Evolutionary conservation across 2,329 filamentous ascomycete genomes (phyloP).

Genomic region (Colletotrichum aenigma): DNA sequence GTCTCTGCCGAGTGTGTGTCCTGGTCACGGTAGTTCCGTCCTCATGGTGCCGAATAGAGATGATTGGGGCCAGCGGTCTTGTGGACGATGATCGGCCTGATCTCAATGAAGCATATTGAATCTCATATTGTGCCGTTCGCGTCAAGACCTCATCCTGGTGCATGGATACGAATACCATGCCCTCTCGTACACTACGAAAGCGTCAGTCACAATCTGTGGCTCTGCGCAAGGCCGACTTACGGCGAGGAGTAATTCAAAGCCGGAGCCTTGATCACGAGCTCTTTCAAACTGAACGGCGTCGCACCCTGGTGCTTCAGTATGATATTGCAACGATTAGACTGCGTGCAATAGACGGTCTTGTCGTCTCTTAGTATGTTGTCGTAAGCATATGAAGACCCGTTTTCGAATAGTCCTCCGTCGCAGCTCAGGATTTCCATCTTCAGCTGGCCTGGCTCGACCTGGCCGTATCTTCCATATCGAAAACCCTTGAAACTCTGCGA

Average conservation of each 20-base stretch:
- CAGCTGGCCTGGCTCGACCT: slow-evolving; percentile 81
- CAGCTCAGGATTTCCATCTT: slow-evolving; percentile 90
- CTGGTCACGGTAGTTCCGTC: slow-evolving; percentile 53
- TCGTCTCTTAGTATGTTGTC: slow-evolving; percentile 88
- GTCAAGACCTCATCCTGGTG: slow-evolving; percentile 75
- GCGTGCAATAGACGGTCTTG: slow-evolving; percentile 86
- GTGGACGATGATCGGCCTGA: slow-evolving; percentile 22
- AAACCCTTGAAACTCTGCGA: slow-evolving; percentile 60
- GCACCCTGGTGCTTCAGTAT: slow-evolving; percentile 81
- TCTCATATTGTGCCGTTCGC: slow-evolving; percentile 76
- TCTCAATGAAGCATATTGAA: slow-evolving; percentile 59
- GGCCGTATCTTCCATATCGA: slow-evolving; percentile 85
- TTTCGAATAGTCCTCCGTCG: slow-evolving; percentile 76
- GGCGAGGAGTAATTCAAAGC: slow-evolving; percentile 79
- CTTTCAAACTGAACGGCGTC: slow-evolving; percentile 81
- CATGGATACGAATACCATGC: slow-evolving; percentile 93
- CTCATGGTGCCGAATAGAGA: slow-evolving; percentile 58
- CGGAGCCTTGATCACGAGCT: slow-evolving; percentile 87
- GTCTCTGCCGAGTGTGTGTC: slow-evolving; percentile 46
- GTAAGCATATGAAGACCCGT: slow-evolving; percentile 67
- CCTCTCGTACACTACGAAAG: slow-evolving; percentile 75
- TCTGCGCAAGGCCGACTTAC: slow-evolving; percentile 59
- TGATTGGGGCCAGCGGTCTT: slow-evolving; percentile 35
- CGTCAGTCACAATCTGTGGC: slow-evolving; percentile 11
- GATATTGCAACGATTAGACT: slow-evolving; percentile 86